phyloP scores from a whole-genome alignment of 306 rosid genomes.

The Lablab purpureus region DNA sequence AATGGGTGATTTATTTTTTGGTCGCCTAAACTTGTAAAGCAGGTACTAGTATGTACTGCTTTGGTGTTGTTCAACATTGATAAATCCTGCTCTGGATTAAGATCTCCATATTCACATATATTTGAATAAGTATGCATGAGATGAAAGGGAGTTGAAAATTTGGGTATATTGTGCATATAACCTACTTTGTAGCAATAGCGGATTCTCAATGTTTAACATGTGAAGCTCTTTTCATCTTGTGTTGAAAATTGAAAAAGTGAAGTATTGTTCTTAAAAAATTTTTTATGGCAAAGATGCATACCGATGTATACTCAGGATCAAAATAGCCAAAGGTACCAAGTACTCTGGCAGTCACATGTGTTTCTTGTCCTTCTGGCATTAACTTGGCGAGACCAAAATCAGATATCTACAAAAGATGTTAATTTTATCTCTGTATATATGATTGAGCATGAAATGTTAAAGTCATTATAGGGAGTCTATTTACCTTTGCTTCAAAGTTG shows the following conservation, averaged over 20 bases:
- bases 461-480: background rate
- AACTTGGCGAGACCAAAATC: slow-evolving; percentile 97
- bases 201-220: slow-evolving; percentile 27
- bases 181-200: slow-evolving; percentile 34
- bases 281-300: slow-evolving; percentile 45
- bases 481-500: slow-evolving; percentile 87
- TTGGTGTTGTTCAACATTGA: slow-evolving; percentile 29
- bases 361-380: slow-evolving; percentile 95
- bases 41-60: slow-evolving; percentile 25
- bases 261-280: background rate
- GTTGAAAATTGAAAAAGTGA: slow-evolving; percentile 11
- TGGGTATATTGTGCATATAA: slow-evolving; percentile 18
- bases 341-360: slow-evolving; percentile 79
- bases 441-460: slow-evolving; percentile 21
- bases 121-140: slow-evolving; percentile 18
- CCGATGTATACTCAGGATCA: slow-evolving; percentile 96
- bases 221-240: slow-evolving; percentile 38
- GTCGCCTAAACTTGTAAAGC: slow-evolving; percentile 6
- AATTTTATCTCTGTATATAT: slow-evolving; percentile 18
- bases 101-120: slow-evolving; percentile 11
- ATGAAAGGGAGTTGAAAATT: background rate
- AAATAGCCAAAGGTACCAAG: slow-evolving; percentile 97
- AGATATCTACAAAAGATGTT: slow-evolving; percentile 63
- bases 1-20: slow-evolving; percentile 13
- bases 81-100: background rate